Evolutionary conservation across 805 yeast species (phyloP).

Genomic region (Spathaspora arborariae): DNA sequence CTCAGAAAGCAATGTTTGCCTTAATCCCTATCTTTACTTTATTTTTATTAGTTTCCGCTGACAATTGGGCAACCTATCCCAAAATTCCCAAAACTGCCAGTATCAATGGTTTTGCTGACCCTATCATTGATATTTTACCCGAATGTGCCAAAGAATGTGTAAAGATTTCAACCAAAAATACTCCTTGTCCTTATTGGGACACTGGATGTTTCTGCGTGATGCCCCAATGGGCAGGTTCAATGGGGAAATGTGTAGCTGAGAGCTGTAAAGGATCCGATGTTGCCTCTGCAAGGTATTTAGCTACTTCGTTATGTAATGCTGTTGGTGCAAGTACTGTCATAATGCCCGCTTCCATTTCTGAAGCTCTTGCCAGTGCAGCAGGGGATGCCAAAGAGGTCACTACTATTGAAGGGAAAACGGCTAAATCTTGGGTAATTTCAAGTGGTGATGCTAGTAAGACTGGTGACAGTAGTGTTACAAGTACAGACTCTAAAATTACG

Average conservation of each 20-base stretch:
- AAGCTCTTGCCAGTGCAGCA: slow-evolving; percentile 16
- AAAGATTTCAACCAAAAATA: slow-evolving; percentile 26
- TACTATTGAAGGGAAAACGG: slow-evolving; percentile 11
- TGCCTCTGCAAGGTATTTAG: slow-evolving; percentile 34
- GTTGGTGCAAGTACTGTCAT: slow-evolving; percentile 44
- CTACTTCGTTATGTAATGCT: slow-evolving; percentile 36
- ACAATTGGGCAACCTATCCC: slow-evolving; percentile 36
- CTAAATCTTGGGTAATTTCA: slow-evolving; percentile 8
- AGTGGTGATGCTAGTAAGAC: neutral
- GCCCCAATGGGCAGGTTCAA: slow-evolving; percentile 40
- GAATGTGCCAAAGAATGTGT: slow-evolving; percentile 41
- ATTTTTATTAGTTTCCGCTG: slow-evolving; percentile 5
- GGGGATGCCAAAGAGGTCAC: slow-evolving; percentile 7
- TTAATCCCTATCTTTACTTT: neutral
- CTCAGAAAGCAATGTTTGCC: neutral
- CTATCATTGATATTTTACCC: slow-evolving; percentile 34
- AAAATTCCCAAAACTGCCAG: slow-evolving; percentile 42
- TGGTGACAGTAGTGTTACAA: neutral
- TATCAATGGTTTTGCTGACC: slow-evolving; percentile 48
- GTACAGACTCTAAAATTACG: neutral
- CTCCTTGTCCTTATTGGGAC: slow-evolving; percentile 50
- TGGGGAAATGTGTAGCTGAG: slow-evolving; percentile 38
- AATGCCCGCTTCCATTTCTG: slow-evolving; percentile 28
- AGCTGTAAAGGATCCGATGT: slow-evolving; percentile 35
- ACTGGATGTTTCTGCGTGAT: slow-evolving; percentile 47